Evolutionary conservation across 305 asterid species (phyloP), one percentile per base, ranked within the genome.

Genomic region (Fraxinus greggii): DNA sequence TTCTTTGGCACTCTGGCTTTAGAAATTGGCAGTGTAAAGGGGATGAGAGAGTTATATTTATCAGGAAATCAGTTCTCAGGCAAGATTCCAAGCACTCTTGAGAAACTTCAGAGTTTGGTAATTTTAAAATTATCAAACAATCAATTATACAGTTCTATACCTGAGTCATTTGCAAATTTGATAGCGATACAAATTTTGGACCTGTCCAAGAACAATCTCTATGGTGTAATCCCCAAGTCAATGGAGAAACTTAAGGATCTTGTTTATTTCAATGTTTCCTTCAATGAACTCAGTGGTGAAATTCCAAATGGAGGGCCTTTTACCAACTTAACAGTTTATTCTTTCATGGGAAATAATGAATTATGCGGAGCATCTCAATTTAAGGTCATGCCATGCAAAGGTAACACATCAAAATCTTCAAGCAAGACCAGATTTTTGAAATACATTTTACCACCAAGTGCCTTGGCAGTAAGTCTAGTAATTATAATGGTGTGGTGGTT

Each of bases 281-380:
- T 75, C 77, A 83, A 83, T 51, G 80, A 80, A 31, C 83, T 83
- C 19, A 26, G 45, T 0, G 83, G 86, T 45, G 19, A 45, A 45
- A 45, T 45, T 23, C 86, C 86, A 7, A n/a, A 7, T 61, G 83
- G 78, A 51, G 86, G 86, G 26, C 78, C 5, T 28, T 83, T 83
- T 9, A 59, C 0, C 1, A 79, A 83, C 76, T 76, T 84, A 35
- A 76, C 76, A 3, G 21, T 80, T 4, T 40, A 35, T 9, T 3
- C 13, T 72, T 84, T 84, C 80, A 24, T 2, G 28, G 84, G 82
- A 3, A 84, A 84, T 28, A 32, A 13, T 54, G 80, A 23, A n/a
- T 78, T 78, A 10, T 84, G 86, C 32, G 86, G 86, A 23, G 81
- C 70, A 5, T n/a, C 86, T 67, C 84, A 72, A 15, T 81, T 77